phyloP scores from a whole-genome alignment of 371 early-diverging fungal genomes.

The Mucor racemosus region DNA sequence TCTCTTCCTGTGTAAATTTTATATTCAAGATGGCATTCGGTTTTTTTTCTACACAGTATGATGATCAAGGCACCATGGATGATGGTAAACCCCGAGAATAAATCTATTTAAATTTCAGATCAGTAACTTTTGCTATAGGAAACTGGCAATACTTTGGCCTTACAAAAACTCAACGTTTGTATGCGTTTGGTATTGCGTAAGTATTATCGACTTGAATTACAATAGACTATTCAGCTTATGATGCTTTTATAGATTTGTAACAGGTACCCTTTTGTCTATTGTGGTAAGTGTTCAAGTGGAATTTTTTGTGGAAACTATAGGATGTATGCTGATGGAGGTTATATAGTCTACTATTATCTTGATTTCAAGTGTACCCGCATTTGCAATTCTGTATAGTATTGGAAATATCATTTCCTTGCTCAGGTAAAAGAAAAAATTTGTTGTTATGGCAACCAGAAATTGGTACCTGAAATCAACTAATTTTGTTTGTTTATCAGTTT shows the following conservation, averaged over 20 bases:
- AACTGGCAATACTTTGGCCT: conserved; percentile 63
- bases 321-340: neutral
- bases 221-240: neutral
- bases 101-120: neutral
- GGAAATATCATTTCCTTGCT: conserved; percentile 88
- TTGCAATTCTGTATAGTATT: conserved; percentile 88
- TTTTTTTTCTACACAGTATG: conserved; percentile 47
- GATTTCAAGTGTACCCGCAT: conserved; percentile 63
- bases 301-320: conserved; percentile 10
- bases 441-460: too few species aligned
- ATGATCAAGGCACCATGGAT: conserved; percentile 55
- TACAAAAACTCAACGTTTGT: conserved; percentile 82
- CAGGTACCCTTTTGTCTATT: conserved; percentile 77
- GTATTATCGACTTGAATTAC: neutral
- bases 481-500: conserved; percentile 86
- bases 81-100: conserved; percentile 38
- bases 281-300: conserved; percentile 56
- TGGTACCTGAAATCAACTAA: neutral
- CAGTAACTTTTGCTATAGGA: conserved; percentile 21
- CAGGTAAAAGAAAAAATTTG: conserved; percentile 60
- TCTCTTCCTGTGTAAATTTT: neutral
- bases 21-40: conserved; percentile 45
- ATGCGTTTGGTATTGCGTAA: conserved; percentile 86
- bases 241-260: conserved; percentile 58
- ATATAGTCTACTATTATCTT: conserved; percentile 70